These are phyloP conservation scores for Picocystis sp. DNA, from an alignment of 163 green algal genomes.

Conservation along the genomic window DNA sequence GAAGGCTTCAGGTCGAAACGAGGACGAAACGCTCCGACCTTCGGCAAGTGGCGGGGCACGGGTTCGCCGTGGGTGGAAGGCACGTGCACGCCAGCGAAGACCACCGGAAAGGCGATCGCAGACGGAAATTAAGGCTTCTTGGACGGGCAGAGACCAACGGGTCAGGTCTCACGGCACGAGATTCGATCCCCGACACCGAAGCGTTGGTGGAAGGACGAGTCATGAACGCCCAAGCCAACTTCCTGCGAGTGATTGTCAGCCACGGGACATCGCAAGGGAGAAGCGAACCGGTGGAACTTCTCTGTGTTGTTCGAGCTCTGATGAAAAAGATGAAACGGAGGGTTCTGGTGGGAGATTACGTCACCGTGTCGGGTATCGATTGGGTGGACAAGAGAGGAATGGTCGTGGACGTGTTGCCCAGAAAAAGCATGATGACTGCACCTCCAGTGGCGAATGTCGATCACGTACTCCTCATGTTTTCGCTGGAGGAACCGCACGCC, in stretches of 20 bases:
- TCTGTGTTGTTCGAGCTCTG: conserved; percentile 65
- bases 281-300: conserved; percentile 29
- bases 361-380: conserved; percentile 36
- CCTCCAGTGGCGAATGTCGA: conserved; percentile 82
- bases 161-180: no score
- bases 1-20: no score
- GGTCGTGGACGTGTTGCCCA: conserved; percentile 43
- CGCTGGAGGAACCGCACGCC: conserved; percentile 19
- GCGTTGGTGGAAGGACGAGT: conserved; percentile 28
- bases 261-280: background rate
- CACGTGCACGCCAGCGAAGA: no score
- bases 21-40: no score
- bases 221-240: conserved; percentile 55
- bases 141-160: no score
- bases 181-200: no score
- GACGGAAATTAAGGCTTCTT: no score
- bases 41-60: no score
- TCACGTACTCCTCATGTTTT: conserved; percentile 27
- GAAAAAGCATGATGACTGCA: conserved; percentile 44
- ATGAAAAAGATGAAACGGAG: conserved; percentile 76
- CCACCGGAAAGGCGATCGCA: no score
- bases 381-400: conserved; percentile 31
- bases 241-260: conserved; percentile 30
- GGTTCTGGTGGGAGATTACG: conserved; percentile 74
- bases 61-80: no score